Evolutionary conservation across 192 early-diverging fungal genomes (phyloP).

Genomic region (Coemansia sp.): DNA sequence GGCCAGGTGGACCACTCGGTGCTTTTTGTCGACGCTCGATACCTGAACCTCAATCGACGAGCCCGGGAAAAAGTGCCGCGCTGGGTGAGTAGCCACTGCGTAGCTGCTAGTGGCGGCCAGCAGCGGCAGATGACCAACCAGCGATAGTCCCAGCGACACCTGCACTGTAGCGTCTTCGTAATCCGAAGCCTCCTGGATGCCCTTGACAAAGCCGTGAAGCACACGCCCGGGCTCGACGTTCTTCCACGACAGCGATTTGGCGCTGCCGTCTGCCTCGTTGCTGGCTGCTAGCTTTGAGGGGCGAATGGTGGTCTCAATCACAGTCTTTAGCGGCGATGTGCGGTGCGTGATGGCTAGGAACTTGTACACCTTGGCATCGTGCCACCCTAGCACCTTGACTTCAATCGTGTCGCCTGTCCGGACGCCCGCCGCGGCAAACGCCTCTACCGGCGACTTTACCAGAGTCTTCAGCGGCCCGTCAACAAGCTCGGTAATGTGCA

Average conservation of each 20-base stretch:
- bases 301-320: constrained; percentile 59
- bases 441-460: constrained; percentile 19
- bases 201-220: constrained; percentile 49
- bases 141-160: constrained; percentile 16
- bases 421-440: constrained; percentile 36
- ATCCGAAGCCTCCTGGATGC: constrained; percentile 11
- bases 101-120: constrained; percentile 22
- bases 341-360: constrained; percentile 64
- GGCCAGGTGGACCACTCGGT: constrained; percentile 9
- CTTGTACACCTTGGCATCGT: constrained; percentile 58
- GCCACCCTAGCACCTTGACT: constrained; percentile 66
- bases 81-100: constrained; percentile 12
- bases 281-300: constrained; percentile 47
- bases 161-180: constrained; percentile 9
- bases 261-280: neutral
- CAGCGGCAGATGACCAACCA: constrained; percentile 23
- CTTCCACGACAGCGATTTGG: constrained; percentile 18
- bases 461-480: constrained; percentile 43
- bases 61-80: constrained; percentile 27
- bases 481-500: constrained; percentile 69
- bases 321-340: constrained; percentile 41
- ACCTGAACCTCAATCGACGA: constrained; percentile 45
- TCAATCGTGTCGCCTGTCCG: constrained; percentile 37
- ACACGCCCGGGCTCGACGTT: constrained; percentile 40
- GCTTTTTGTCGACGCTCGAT: constrained; percentile 14